These are phyloP conservation scores for Boletus vinaceobasis DNA, from an alignment of 768 basidiomycete species.

Conservation along the genomic window DNA sequence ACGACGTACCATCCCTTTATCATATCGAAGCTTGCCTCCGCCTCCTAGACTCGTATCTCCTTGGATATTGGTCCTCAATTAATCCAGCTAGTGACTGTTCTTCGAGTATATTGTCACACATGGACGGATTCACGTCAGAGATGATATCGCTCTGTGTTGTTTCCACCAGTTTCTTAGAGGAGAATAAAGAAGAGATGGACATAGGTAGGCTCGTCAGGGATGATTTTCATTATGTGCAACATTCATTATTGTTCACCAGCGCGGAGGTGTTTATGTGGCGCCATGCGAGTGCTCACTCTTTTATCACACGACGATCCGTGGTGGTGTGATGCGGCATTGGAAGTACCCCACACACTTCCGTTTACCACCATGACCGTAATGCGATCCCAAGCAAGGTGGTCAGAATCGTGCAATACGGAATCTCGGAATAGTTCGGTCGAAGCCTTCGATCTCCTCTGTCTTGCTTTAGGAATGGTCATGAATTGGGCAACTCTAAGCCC, in stretches of 20 bases:
- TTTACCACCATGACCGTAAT: constrained; percentile 48
- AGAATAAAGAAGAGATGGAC: constrained; percentile 12
- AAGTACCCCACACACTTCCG: constrained; percentile 43
- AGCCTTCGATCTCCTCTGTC: constrained; percentile 67
- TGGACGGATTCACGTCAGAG: constrained; percentile 39
- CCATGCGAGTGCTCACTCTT: constrained; percentile 66
- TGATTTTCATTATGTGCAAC: neutral
- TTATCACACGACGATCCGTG: constrained; percentile 58
- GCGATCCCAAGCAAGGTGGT: constrained; percentile 34
- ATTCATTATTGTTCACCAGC: constrained; percentile 23
- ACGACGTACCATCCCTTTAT: constrained; percentile 36
- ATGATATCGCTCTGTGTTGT: constrained; percentile 52
- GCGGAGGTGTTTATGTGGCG: constrained; percentile 50
- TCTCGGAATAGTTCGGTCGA: constrained; percentile 29
- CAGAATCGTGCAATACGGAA: constrained; percentile 1
- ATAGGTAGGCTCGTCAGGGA: constrained; percentile 13
- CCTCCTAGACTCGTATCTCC: constrained; percentile 59
- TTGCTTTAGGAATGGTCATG: constrained; percentile 70
- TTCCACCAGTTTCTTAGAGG: constrained; percentile 38
- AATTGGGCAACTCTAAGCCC: constrained; percentile 67
- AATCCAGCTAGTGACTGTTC: constrained; percentile 13
- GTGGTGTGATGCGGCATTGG: constrained; percentile 55
- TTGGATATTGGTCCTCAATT: constrained; percentile 49
- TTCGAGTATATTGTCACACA: constrained; percentile 5
- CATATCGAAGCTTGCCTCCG: constrained; percentile 55